phyloP scores from a whole-genome alignment of 139 green algal species.

The Micractinium sp. region DNA sequence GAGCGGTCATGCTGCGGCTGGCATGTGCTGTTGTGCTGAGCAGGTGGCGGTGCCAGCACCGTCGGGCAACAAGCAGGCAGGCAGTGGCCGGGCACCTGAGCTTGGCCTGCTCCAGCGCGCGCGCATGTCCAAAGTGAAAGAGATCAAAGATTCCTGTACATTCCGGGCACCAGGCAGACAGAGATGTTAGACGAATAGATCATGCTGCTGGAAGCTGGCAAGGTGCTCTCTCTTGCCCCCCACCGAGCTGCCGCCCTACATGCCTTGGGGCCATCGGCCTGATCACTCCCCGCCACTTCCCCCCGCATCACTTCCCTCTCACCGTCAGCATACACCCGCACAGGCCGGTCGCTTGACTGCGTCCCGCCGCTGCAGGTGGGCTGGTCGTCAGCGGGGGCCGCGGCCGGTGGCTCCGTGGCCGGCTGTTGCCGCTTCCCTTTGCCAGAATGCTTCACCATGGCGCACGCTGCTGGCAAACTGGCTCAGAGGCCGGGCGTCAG shows the following conservation, averaged over 20 bases:
- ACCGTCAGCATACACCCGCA: conserved; percentile 89
- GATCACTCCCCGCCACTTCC: neutral
- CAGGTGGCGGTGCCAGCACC: neutral
- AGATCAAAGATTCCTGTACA: conserved; percentile 87
- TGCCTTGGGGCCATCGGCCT: neutral
- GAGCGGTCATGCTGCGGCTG: neutral
- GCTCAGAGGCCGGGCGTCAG: no score
- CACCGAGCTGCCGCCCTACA: neutral
- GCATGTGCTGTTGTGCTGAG: neutral
- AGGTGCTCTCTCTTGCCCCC: neutral
- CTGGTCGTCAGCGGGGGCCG: neutral
- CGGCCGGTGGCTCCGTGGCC: neutral
- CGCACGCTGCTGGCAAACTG: neutral
- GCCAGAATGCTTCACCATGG: neutral
- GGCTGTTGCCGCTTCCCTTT: neutral
- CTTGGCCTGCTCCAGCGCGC: conserved; percentile 92
- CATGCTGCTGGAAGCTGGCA: neutral
- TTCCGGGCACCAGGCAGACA: neutral
- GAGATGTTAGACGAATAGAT: neutral
- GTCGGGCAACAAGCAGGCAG: neutral
- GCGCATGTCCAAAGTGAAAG: conserved; percentile 91
- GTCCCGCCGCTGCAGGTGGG: neutral
- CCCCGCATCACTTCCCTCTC: neutral
- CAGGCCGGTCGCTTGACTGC: conserved; percentile 51
- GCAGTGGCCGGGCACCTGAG: conserved; percentile 45